phyloP scores from a whole-genome alignment of 306 rosid species.

The Calophaca sinica region DNA sequence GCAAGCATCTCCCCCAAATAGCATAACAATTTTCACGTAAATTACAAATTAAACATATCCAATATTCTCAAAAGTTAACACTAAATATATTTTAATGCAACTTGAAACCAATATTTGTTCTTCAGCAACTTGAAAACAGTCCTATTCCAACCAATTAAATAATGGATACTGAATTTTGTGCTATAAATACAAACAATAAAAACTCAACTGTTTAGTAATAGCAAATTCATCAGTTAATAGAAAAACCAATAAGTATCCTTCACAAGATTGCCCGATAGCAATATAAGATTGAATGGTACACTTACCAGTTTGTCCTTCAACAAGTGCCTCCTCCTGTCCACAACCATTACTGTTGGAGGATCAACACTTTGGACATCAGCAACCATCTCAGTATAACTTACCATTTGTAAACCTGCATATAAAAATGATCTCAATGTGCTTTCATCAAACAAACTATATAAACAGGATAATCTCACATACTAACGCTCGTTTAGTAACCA shows the following conservation, averaged over 20 bases:
- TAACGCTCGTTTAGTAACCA: no score
- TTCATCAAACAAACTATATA: no score
- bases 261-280: slow-evolving; percentile 8
- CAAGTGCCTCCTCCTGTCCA: no score
- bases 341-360: no score
- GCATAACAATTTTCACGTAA: background rate
- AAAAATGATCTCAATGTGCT: no score
- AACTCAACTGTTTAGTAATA: background rate
- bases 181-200: slow-evolving; percentile 25
- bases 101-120: slow-evolving; percentile 29
- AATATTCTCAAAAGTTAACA: no score
- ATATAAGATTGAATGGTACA: slow-evolving; percentile 28
- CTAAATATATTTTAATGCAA: slow-evolving; percentile 11
- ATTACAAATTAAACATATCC: background rate
- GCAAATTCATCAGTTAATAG: slow-evolving; percentile 4
- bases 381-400: no score
- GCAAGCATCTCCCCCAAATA: slow-evolving; percentile 25
- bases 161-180: no score
- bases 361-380: no score
- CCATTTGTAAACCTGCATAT: no score
- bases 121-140: slow-evolving; percentile 28
- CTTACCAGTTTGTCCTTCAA: no score
- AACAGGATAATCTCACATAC: no score
- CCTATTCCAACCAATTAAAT: slow-evolving; percentile 16
- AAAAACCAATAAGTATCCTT: slow-evolving; percentile 17